Evolutionary conservation across 345 rosid species (phyloP), one percentile per base, ranked within the genome.

Genomic region (Populus deltoides): DNA sequence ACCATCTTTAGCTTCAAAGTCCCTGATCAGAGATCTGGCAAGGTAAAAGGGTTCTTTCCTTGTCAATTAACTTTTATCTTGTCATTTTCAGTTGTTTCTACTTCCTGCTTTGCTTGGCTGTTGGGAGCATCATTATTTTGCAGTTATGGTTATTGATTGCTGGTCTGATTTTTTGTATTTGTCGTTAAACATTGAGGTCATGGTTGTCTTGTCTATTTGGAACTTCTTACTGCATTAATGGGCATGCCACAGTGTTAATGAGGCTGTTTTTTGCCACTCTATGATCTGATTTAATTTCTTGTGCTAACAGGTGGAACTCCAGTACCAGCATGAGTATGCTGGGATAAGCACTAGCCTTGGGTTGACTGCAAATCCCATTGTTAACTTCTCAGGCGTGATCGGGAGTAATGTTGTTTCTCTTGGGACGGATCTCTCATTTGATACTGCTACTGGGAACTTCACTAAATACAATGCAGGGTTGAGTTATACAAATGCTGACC

Each of bases 1-100:
- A 72, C 94, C 18, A 92, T 97, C 77, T 68, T 94, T 72, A 92
- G 92, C 86, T 92, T 95, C 73, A 86, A 74, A 73, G 80, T 94
- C 36, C 99, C 99, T 71, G 99, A 97, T 80, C 97, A 94, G 89
- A 90, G 88, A 84, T 94, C 98, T 83, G 96, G 97, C 78, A 97
- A 91, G 97, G 99, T 88, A 77, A 77, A 74, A 31, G 51, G 22
- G 43, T 69, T 59, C 15, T 59, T 49, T 20, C 72, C 68, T 38
- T 15, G 51, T 57, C 53, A 36, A 16, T 38, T 31, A 35, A 9
- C 20, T 36, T 17, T 25, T 74, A 59, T n/a, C 41, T 13, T 43
- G 27, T 57, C 10, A 13, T 27, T 18, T 31, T 68, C 7, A 1
- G 25, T 35, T 67, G 45, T 9, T 31, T 67, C 22, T 4, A 2